phyloP scores from a whole-genome alignment of 1,139 yeast species.

The Ogataea hybrid region DNA sequence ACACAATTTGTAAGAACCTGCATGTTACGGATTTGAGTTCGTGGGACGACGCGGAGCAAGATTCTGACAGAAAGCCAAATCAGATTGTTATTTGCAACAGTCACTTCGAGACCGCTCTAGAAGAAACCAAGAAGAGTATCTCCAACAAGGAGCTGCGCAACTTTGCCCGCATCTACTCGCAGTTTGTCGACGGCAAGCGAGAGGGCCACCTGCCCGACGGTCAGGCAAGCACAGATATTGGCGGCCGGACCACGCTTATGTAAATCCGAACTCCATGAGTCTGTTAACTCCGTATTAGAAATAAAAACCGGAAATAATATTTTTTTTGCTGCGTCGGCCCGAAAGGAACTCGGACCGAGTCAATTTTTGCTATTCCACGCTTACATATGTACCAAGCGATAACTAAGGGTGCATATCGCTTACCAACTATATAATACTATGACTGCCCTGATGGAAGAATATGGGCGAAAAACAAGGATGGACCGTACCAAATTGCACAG shows the following conservation, averaged over 20 bases:
- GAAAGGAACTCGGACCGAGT: not conserved
- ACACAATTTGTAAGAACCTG: slow-evolving; percentile 16
- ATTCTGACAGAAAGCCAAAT: slow-evolving; percentile 1
- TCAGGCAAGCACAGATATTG: slow-evolving; percentile 74
- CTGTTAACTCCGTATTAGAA: slow-evolving; percentile 4
- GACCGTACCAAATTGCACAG: not conserved
- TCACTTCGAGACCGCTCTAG: slow-evolving; percentile 63
- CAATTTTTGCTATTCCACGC: not conserved
- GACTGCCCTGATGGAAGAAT: not conserved
- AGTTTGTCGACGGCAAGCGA: slow-evolving; percentile 68
- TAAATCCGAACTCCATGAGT: slow-evolving; percentile 3
- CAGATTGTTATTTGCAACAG: slow-evolving; percentile 43
- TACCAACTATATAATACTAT: not conserved
- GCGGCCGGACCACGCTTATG: slow-evolving; percentile 45
- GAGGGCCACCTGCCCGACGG: slow-evolving; percentile 93
- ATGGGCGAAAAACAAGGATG: not conserved
- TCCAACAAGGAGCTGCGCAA: slow-evolving; percentile 69
- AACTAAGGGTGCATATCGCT: not conserved
- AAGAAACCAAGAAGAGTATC: slow-evolving; percentile 87
- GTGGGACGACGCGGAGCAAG: slow-evolving; percentile 4
- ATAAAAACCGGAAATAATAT: not conserved
- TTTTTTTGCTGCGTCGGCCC: not conserved
- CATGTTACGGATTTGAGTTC: slow-evolving; percentile 4
- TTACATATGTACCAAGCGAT: too few relatives aligned
- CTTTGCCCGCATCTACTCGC: slow-evolving; percentile 60